A percentile compares a stretch with the other conserved stretches of the same genome.
These are phyloP conservation scores for Phanerochaete carnosa DNA, from an alignment of 768 basidiomycete species.

Conservation along the genomic window DNA sequence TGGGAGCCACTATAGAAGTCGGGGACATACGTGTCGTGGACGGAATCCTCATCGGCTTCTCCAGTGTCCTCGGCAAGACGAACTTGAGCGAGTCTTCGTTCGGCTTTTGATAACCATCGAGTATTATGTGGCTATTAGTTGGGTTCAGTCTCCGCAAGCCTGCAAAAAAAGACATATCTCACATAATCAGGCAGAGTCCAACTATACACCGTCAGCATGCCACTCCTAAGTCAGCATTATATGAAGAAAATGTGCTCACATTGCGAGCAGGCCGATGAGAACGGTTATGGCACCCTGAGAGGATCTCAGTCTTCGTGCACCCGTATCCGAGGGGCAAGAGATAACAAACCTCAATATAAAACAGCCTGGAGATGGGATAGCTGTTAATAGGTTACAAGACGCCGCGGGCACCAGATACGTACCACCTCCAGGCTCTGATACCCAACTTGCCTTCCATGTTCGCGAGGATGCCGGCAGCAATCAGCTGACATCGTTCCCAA, in stretches of 20 bases:
- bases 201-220: conserved; percentile 27
- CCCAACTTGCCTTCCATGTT: conserved; percentile 68
- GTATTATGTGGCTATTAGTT: conserved; percentile 54
- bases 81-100: conserved; percentile 58
- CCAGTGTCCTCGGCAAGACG: conserved; percentile 67
- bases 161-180: conserved; percentile 11
- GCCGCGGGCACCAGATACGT: conserved; percentile 7
- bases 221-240: neutral
- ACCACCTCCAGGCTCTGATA: conserved; percentile 72
- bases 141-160: neutral
- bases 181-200: conserved; percentile 61
- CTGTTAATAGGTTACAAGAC: neutral
- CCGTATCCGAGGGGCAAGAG: neutral
- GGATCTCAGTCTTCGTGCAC: neutral
- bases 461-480: conserved; percentile 70
- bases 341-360: conserved; percentile 58
- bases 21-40: conserved; percentile 49
- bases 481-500: conserved; percentile 37
- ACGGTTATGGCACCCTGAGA: conserved; percentile 62
- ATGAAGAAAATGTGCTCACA: conserved; percentile 34
- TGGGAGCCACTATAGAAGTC: neutral
- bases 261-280: conserved; percentile 47
- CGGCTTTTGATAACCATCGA: conserved; percentile 47
- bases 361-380: conserved; percentile 43
- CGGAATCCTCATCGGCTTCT: conserved; percentile 61